Evolutionary conservation across 2,329 filamentous ascomycete genomes (phyloP), one percentile per base, ranked within the genome.

Genomic region (Myriosclerotinia curreyana): DNA sequence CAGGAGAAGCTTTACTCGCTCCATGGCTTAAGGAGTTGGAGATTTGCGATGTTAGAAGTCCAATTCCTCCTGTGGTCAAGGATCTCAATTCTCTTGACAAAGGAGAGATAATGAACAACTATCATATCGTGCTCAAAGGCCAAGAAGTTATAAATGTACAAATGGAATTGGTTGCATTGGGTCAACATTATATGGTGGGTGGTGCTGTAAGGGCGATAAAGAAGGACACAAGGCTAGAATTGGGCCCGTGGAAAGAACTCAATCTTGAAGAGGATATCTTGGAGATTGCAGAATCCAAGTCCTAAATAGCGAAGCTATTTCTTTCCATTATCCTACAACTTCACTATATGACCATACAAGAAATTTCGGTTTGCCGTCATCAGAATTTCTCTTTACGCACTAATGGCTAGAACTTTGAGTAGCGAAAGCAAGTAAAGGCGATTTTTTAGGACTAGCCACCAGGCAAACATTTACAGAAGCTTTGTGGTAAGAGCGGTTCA

Each of bases 1-100:
- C 89, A 38, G 90, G 90, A 34, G 89, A 93, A 71, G 90, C 89
- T 0, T 79, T 94, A 65, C 79, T 92, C 11, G 90, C 90, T 0
- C 79, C 80, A 5, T 94, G 90, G 90, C 79, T 94, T 56, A 79
- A 78, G 59, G 83, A 89, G 58, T 77, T 93, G 11, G 87, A 92
- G 71, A 91, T 94, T 72, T 78, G 80, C 65, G 77, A 80, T 56
- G 88, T 91, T 5, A 67, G 69, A 34, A 58, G 66, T 17, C 73
- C 73, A 36, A 54, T 49, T 42, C 58, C 68, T 4, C 34, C 65
- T 12, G 36, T n/a, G 2, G 20, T 66, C 15, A 31, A 64, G 14
- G 65, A 69, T 40, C 31, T 63, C 3, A 53, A 42, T 12, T 67
- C 65, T 8, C 62, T 75, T 12, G 68, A 68, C n/a, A 50, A 52